Evolutionary conservation across 441 rosid species (phyloP).

Genomic region (Theobroma grandiflorum): DNA sequence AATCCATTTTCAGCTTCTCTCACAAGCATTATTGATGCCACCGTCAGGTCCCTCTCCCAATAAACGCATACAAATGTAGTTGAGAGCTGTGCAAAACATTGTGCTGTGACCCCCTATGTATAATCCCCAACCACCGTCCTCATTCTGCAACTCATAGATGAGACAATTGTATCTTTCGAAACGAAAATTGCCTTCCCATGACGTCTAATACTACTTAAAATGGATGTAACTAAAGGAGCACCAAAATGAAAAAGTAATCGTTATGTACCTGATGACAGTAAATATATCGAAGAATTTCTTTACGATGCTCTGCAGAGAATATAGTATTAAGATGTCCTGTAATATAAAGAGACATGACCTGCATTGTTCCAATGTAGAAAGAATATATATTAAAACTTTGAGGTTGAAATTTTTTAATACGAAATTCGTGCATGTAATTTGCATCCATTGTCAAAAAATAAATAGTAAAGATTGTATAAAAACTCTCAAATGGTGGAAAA

Average conservation of each 20-base stretch:
- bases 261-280: conserved; percentile 60
- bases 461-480: too few relatives aligned
- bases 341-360: conserved; percentile 59
- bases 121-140: conserved; percentile 68
- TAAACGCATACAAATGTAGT: conserved; percentile 55
- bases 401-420: neutral
- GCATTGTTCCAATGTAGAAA: conserved; percentile 10
- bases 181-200: too few relatives aligned
- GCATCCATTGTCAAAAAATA: too few relatives aligned
- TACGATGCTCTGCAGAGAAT: conserved; percentile 46
- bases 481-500: conserved; percentile 23
- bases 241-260: too few relatives aligned
- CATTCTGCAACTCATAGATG: conserved; percentile 38
- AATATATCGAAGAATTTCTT: conserved; percentile 59
- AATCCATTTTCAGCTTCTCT: conserved; percentile 47
- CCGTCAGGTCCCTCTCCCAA: conserved; percentile 39
- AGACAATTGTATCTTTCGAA: too few relatives aligned
- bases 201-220: too few relatives aligned
- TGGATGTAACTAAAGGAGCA: too few relatives aligned
- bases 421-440: too few relatives aligned
- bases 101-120: conserved; percentile 69
- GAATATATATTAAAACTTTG: neutral
- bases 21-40: conserved; percentile 34
- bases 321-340: conserved; percentile 58
- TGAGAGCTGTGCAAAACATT: conserved; percentile 69